Evolutionary conservation across 2,329 filamentous ascomycete genomes (phyloP).

Genomic region (Alternaria sp.): DNA sequence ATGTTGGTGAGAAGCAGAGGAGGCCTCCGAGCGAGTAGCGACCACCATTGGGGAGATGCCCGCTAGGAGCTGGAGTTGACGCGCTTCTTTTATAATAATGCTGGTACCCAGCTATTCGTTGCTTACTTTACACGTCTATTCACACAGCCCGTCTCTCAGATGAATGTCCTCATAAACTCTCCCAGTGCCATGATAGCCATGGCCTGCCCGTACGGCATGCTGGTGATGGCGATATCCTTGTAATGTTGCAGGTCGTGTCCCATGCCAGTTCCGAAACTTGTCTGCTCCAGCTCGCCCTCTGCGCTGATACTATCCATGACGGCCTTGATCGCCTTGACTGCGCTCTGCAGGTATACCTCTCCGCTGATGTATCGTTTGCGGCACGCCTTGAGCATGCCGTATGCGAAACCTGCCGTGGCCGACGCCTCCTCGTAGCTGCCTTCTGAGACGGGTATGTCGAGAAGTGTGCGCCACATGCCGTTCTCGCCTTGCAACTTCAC

Average conservation of each 20-base stretch:
- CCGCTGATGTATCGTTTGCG: constrained; percentile 72
- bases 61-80: constrained; percentile 26
- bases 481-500: constrained; percentile 65
- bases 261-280: constrained; percentile 82
- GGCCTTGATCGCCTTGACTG: constrained; percentile 71
- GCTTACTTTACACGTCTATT: background rate
- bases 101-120: background rate
- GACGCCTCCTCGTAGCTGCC: constrained; percentile 80
- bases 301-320: constrained; percentile 71
- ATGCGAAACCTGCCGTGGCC: constrained; percentile 82
- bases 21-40: background rate
- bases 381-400: constrained; percentile 77
- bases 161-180: constrained; percentile 72
- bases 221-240: constrained; percentile 76
- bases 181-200: constrained; percentile 85
- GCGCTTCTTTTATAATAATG: background rate
- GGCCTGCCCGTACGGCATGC: constrained; percentile 85
- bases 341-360: constrained; percentile 67
- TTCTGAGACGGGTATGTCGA: constrained; percentile 70
- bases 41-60: background rate
- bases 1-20: background rate
- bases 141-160: constrained; percentile 43
- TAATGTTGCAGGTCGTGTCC: constrained; percentile 77
- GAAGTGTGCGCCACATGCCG: constrained; percentile 77
- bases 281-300: constrained; percentile 75